Evolutionary conservation across 2,329 filamentous ascomycete species (phyloP).

Genomic region (Fragosphaeria purpurea): DNA sequence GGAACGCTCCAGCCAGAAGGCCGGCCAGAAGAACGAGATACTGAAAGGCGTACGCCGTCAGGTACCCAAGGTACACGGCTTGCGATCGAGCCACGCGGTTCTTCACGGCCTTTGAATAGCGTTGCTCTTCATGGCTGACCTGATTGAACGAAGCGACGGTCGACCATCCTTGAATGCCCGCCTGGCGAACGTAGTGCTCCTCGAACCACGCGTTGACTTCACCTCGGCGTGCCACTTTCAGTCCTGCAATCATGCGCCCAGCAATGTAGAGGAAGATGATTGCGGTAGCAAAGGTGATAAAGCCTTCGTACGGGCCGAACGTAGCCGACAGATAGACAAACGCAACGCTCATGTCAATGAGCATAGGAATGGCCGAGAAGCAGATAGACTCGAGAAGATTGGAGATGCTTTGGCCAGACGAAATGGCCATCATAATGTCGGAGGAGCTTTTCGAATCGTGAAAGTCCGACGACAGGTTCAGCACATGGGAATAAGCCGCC

Average conservation of each 20-base stretch:
- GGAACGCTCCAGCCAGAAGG: conserved; percentile 52
- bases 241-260: conserved; percentile 38
- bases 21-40: conserved; percentile 58
- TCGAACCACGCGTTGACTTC: conserved; percentile 44
- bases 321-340: conserved; percentile 49
- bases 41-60: conserved; percentile 44
- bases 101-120: conserved; percentile 41
- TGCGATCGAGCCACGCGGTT: conserved; percentile 27
- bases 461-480: conserved; percentile 51
- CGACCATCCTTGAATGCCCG: conserved; percentile 48
- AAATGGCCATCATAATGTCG: conserved; percentile 47
- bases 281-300: conserved; percentile 50
- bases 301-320: conserved; percentile 51
- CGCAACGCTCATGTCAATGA: conserved; percentile 50
- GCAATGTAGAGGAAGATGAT: conserved; percentile 46
- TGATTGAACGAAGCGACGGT: conserved; percentile 52
- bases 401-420: conserved; percentile 42
- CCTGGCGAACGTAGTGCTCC: conserved; percentile 44
- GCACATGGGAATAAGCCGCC: conserved; percentile 48
- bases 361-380: conserved; percentile 48
- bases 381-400: conserved; percentile 48
- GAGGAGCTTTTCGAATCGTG: conserved; percentile 51
- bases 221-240: conserved; percentile 38
- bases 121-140: conserved; percentile 43
- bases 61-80: conserved; percentile 33